phyloP scores from a whole-genome alignment of 257 asterid species.

The Nyctanthes arbortristis region DNA sequence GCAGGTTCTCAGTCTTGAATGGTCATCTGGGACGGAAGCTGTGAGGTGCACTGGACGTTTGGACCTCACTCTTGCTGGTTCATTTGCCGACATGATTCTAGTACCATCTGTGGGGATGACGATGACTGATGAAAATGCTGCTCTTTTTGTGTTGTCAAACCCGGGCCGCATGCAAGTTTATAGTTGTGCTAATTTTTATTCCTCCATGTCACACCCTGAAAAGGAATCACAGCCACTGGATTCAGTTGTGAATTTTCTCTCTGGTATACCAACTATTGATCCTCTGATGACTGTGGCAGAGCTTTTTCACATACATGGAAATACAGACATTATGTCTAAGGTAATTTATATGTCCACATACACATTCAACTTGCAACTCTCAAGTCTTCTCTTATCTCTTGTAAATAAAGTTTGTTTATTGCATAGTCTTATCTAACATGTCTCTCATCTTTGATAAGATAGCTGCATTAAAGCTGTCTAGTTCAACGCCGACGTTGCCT shows the following conservation, averaged over 20 bases:
- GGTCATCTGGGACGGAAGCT: constrained; percentile 79
- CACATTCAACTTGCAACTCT: neutral
- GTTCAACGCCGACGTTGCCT: constrained; percentile 39
- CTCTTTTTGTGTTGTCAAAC: constrained; percentile 64
- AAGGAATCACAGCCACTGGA: no score
- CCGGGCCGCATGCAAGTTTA: constrained; percentile 69
- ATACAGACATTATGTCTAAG: constrained; percentile 45
- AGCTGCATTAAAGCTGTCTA: constrained; percentile 33
- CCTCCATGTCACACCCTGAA: constrained; percentile 30
- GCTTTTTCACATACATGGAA: constrained; percentile 48
- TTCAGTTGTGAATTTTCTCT: constrained; percentile 58
- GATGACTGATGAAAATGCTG: constrained; percentile 41
- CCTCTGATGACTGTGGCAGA: constrained; percentile 72
- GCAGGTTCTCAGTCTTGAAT: constrained; percentile 77
- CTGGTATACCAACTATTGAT: constrained; percentile 60
- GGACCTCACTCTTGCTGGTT: constrained; percentile 73
- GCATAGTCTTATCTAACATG: constrained; percentile 27
- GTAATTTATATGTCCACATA: constrained; percentile 35
- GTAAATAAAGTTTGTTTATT: constrained; percentile 21
- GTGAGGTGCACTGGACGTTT: constrained; percentile 64
- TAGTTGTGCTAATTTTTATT: constrained; percentile 45
- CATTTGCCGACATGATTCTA: constrained; percentile 79
- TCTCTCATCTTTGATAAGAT: constrained; percentile 39
- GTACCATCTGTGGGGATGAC: constrained; percentile 54
- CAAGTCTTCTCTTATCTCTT: constrained; percentile 9